Base-by-base conservation (phyloP, 148 eudicot genomes). In the Vaccinium myrtillus region DNA sequence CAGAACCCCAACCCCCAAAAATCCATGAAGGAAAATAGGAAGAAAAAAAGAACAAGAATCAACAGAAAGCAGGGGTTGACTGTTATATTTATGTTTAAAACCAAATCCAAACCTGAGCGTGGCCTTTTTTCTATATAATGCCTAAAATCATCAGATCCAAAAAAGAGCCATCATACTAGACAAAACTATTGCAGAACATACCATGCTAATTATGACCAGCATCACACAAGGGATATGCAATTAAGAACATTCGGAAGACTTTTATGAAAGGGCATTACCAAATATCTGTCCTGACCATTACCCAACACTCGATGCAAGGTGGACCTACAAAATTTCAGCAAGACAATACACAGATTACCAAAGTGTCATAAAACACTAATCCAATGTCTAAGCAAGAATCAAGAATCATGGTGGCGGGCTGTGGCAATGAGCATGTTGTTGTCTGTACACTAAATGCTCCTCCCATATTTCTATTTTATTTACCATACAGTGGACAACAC, bases 261-360 rank as follows among this genome's bases (percentile, higher is more conserved):
- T 58, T 70, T 50, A 59, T 63, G 48, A 79, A 58, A 81, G 81
- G 56, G 88, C 30, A 94, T 92, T 94, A 97, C 99, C 61, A 98
- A 97, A 87, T 94, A 97, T 94, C 99, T 91, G 18, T 97, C 98
- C 86, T 92, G 93, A 78, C 95, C 95, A 82, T 93, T 93, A 76
- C 94, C 91, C 82, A 97, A 82, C 67, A 95, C 98, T 30, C 98
- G 90, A 88, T 97, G 99, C 92, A 95, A 74, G 54, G 98, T 97
- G 76, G 99, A 95, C 88, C 99, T 96, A 94, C 81, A 92, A 39
- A 85, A 78, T 67, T n/a, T 54, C n/a, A 77, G 2, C 39, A 70
- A 10, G 48, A 82, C 32, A 19, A 39, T 25, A 54, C 53, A 10
- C 1, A 56, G 73, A 30, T 82, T 36, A 86, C 46, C 13, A 16